Percentiles rank a stretch among this genome's conserved stretches.
phyloP scores from a whole-genome alignment of 1,139 yeast species.

The Taphrina communis region DNA sequence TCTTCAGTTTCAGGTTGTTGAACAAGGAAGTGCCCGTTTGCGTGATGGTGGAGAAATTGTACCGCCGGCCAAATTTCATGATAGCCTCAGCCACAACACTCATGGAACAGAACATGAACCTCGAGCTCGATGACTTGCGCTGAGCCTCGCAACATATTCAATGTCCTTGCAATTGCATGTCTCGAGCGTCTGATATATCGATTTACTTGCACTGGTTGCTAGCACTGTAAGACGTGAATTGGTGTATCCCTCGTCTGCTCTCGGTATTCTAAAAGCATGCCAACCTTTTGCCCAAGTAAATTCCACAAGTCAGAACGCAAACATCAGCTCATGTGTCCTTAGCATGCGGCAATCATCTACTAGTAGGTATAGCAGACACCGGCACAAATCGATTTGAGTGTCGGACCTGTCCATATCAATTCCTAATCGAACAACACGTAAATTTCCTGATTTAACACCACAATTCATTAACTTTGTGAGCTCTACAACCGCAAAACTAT shows the following conservation, averaged over 20 bases:
- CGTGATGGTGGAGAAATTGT: not conserved
- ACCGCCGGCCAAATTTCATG: not conserved
- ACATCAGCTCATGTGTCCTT: not conserved
- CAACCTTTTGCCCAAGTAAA: constrained; percentile 26
- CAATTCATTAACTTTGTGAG: constrained; percentile 11
- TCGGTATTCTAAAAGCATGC: not conserved
- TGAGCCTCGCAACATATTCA: no score
- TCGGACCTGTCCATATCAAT: constrained; percentile 44
- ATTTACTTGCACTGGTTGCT: no score
- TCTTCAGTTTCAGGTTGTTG: no score
- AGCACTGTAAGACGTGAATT: no score
- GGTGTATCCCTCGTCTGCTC: no score
- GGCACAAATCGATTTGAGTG: constrained; percentile 43
- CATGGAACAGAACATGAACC: no score
- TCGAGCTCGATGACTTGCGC: no score
- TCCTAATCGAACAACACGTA: constrained; percentile 43
- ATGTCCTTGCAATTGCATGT: no score
- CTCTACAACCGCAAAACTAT: constrained; percentile 83
- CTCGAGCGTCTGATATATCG: no score
- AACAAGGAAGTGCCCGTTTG: not conserved
- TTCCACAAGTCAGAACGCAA: not conserved
- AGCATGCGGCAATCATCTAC: constrained; percentile 27
- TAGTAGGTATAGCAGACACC: constrained; percentile 26
- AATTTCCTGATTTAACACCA: not conserved
- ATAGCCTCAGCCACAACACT: not conserved